Conservation (phyloP, 495 filamentous ascomycete genomes). For the Aspergillus baeticus region DNA sequence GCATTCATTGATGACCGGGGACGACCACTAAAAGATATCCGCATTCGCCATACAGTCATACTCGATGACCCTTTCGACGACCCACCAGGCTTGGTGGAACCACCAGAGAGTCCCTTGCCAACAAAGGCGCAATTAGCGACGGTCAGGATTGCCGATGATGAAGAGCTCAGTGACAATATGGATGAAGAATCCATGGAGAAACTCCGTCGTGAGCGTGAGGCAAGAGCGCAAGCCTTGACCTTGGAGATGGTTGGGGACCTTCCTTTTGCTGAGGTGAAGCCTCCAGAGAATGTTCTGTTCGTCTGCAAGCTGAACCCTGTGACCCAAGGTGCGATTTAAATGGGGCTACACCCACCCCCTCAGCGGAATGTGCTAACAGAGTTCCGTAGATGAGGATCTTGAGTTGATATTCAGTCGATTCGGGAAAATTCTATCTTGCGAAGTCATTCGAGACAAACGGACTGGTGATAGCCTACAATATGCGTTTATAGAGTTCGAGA, state of each 20-base stretch:
- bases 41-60: conserved; percentile 85
- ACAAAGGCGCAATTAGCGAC: conserved; percentile 85
- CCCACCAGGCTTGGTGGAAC: conserved; percentile 69
- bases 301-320: conserved; percentile 99
- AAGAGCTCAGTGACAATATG: conserved; percentile 71
- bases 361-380: conserved; percentile 7
- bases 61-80: conserved; percentile 89
- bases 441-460: conserved; percentile 92
- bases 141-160: conserved; percentile 87
- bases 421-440: conserved; percentile 91
- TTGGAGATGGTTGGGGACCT: conserved; percentile 98
- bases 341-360: neutral
- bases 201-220: conserved; percentile 82
- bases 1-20: conserved; percentile 82
- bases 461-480: conserved; percentile 96
- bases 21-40: conserved; percentile 84
- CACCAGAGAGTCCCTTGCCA: conserved; percentile 76
- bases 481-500: conserved; percentile 95
- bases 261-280: conserved; percentile 96
- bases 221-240: conserved; percentile 89
- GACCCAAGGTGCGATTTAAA: conserved; percentile 59
- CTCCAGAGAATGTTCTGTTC: conserved; percentile 95
- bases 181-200: conserved; percentile 78
- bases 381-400: conserved; percentile 77
- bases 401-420: conserved; percentile 96